These are phyloP conservation scores for Emericellopsis atlantica DNA, from an alignment of 2,329 filamentous ascomycete genomes.

Conservation along the genomic window DNA sequence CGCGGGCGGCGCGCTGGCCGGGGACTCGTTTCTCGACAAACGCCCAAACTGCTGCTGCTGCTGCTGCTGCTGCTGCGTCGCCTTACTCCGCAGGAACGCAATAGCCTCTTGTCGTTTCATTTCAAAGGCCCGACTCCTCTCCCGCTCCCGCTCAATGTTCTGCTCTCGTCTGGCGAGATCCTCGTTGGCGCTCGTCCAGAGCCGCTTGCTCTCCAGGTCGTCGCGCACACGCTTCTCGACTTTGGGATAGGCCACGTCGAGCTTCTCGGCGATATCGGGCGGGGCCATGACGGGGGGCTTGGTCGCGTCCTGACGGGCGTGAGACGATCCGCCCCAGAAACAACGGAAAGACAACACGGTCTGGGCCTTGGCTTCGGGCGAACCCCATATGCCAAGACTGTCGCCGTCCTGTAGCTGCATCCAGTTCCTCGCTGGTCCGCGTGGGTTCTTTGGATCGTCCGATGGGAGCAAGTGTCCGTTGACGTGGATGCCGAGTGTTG, in stretches of 20 bases:
- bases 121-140: conserved; percentile 37
- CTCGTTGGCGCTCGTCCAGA: conserved; percentile 26
- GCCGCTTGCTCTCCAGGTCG: conserved; percentile 23
- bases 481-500: conserved; percentile 61
- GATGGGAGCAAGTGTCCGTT: conserved; percentile 57
- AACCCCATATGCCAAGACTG: conserved; percentile 57
- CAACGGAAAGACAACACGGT: conserved; percentile 39
- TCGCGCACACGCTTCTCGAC: conserved; percentile 31
- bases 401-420: conserved; percentile 68
- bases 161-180: conserved; percentile 29
- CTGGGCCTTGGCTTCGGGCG: conserved; percentile 23
- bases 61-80: background rate
- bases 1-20: conserved; percentile 11
- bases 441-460: conserved; percentile 38
- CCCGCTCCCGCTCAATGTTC: conserved; percentile 31
- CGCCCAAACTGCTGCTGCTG: background rate
- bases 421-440: conserved; percentile 45
- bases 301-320: conserved; percentile 16
- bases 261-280: conserved; percentile 23
- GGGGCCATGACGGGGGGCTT: conserved; percentile 20
- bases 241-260: conserved; percentile 34
- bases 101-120: conserved; percentile 30
- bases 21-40: conserved; percentile 11
- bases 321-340: conserved; percentile 42
- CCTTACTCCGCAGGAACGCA: conserved; percentile 17